These are phyloP conservation scores for Teratosphaeria gauchensis DNA, from an alignment of 2,329 filamentous ascomycete genomes.

Conservation along the genomic window DNA sequence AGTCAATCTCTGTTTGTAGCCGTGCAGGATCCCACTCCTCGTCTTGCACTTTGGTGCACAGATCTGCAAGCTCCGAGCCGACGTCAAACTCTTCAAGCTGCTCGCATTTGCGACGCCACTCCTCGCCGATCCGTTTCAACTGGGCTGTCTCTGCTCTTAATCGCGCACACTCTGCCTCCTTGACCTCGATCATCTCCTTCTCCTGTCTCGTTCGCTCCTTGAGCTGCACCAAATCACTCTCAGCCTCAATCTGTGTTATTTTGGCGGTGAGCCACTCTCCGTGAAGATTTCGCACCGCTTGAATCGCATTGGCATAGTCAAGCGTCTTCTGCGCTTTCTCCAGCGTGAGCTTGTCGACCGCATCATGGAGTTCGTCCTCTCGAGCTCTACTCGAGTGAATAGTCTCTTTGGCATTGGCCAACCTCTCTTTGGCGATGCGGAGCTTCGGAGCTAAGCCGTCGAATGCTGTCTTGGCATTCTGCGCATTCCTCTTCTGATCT, in stretches of 20 bases:
- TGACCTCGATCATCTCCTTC: slow-evolving; percentile 40
- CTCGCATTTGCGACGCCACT: slow-evolving; percentile 8
- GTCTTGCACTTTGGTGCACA: slow-evolving; percentile 29
- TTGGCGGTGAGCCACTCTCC: slow-evolving; percentile 59
- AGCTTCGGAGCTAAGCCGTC: slow-evolving; percentile 61
- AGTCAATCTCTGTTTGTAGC: slow-evolving; percentile 63
- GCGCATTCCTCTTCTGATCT: slow-evolving; percentile 55
- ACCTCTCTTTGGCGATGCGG: slow-evolving; percentile 44
- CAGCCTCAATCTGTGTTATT: slow-evolving; percentile 59
- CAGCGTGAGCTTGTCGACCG: slow-evolving; percentile 17
- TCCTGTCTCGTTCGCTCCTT: slow-evolving; percentile 55
- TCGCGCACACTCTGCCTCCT: slow-evolving; percentile 33
- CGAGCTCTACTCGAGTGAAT: slow-evolving; percentile 36
- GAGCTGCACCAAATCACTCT: slow-evolving; percentile 68
- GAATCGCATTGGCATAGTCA: slow-evolving; percentile 51
- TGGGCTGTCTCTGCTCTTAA: slow-evolving; percentile 19
- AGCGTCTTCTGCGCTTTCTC: slow-evolving; percentile 35
- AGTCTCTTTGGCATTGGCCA: slow-evolving; percentile 31
- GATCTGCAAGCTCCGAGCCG: slow-evolving; percentile 9
- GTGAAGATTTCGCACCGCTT: slow-evolving; percentile 52
- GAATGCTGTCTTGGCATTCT: slow-evolving; percentile 54
- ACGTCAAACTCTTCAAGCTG: slow-evolving; percentile 14
- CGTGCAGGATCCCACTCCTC: slow-evolving; percentile 38
- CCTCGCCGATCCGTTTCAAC: background rate
- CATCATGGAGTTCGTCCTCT: slow-evolving; percentile 42